These are phyloP conservation scores for Blechomonas ayalai DNA, from an alignment of 208 protist genomes.

Conservation along the genomic window DNA sequence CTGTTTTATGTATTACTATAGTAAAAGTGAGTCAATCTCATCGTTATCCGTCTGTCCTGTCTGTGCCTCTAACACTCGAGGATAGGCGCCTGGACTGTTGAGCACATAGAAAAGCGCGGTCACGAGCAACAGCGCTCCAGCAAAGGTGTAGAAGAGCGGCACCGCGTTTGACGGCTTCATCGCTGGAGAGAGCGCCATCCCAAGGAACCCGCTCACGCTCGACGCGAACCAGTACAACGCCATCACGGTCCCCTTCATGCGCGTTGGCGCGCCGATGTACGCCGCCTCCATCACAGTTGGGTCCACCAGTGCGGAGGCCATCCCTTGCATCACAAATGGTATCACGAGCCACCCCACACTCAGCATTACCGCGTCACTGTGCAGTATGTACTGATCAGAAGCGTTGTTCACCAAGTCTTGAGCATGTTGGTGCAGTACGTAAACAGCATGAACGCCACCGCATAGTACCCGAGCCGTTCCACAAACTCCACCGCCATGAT, in stretches of 20 bases:
- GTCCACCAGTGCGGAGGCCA: slow-evolving; percentile 58
- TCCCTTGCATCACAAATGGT: slow-evolving; percentile 50
- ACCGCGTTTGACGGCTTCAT: slow-evolving; percentile 43
- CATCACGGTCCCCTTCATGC: slow-evolving; percentile 64
- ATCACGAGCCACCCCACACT: slow-evolving; percentile 38
- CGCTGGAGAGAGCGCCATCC: slow-evolving; percentile 44
- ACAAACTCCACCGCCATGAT: slow-evolving; percentile 52
- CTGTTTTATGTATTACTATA: too few relatives aligned
- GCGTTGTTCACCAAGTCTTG: slow-evolving; percentile 10
- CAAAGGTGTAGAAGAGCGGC: slow-evolving; percentile 39
- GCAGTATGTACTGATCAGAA: slow-evolving; percentile 26
- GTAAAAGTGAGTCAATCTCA: too few relatives aligned
- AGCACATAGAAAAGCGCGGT: slow-evolving; percentile 29
- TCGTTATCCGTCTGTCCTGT: too few relatives aligned
- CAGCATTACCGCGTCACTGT: slow-evolving; percentile 14
- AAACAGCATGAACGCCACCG: slow-evolving; percentile 51
- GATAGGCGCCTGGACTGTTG: slow-evolving; percentile 15
- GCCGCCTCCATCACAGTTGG: slow-evolving; percentile 59
- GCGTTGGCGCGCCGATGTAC: slow-evolving; percentile 38
- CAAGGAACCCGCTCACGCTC: slow-evolving; percentile 51
- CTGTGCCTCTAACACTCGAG: too few relatives aligned
- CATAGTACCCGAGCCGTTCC: slow-evolving; percentile 60
- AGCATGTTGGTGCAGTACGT: slow-evolving; percentile 63
- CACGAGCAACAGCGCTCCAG: slow-evolving; percentile 18
- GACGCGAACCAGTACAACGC: slow-evolving; percentile 56